Percentiles rank a stretch among this genome's conserved stretches.
Evolutionary conservation across 495 filamentous ascomycete species (phyloP).

Genomic region (Penicillium subrubescens): DNA sequence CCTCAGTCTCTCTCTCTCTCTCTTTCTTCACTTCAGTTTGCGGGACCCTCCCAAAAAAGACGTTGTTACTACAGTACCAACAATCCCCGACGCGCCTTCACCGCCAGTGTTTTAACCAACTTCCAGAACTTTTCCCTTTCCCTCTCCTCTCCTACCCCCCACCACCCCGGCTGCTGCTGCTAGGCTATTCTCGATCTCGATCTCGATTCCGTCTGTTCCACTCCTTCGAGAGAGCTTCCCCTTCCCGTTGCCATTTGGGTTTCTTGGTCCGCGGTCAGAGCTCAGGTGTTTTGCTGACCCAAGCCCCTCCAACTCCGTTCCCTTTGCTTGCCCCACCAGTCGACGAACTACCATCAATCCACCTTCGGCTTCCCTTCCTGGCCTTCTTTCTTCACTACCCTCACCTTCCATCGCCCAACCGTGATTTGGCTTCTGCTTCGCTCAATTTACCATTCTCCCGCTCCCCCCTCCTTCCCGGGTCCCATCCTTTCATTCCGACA

Average conservation of each 20-base stretch:
- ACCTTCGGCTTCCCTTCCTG: slow-evolving; percentile 5
- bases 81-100: slow-evolving; percentile 1
- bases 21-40: background rate
- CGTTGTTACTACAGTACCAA: background rate
- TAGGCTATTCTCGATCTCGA: slow-evolving; percentile 1
- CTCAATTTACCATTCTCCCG: slow-evolving; percentile 7
- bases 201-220: background rate
- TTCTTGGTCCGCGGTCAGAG: background rate
- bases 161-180: background rate
- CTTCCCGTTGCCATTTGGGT: background rate
- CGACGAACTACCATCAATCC: slow-evolving; percentile 4
- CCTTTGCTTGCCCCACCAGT: slow-evolving; percentile 29
- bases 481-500: slow-evolving; percentile 7
- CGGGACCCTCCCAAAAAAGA: background rate
- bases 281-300: slow-evolving; percentile 20
- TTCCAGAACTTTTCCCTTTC: background rate
- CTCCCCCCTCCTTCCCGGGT: slow-evolving; percentile 9
- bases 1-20: background rate
- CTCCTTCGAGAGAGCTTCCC: background rate
- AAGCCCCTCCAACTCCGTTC: slow-evolving; percentile 36
- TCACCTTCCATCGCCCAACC: slow-evolving; percentile 2
- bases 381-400: slow-evolving; percentile 15
- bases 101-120: slow-evolving; percentile 1
- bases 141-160: background rate
- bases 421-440: slow-evolving; percentile 1